Base-by-base conservation (phyloP, 2,329 filamentous ascomycete species). In the Ramichloridium luteum region DNA sequence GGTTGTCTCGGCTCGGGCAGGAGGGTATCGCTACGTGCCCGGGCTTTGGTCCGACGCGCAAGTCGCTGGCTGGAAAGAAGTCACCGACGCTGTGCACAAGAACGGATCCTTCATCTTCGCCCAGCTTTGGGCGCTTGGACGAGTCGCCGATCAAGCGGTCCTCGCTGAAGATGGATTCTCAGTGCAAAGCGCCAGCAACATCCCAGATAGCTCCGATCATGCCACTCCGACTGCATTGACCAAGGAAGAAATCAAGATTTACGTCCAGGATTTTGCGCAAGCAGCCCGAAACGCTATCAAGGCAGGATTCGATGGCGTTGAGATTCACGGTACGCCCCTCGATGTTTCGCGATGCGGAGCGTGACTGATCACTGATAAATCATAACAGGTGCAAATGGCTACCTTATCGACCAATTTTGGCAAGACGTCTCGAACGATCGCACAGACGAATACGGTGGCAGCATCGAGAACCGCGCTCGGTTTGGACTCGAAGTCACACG, bases 371-470 rank as follows among this genome's bases (percentile, higher is more conserved):
- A 11, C 11, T 10, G 22, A 25, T 36, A 25, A 30, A 16, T 15
- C 29, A 5, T n/a, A n/a, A 5, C 27, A 44, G 41, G 46, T 25
- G 51, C 45, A 10, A 48, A 46, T 32, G 44, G 49, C 9, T 82
- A 81, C 45, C 60, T 83, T 1, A 50, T 78, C 4, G 65, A 67
- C 34, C 65, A 76, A 42, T 83, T 81, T 50, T 56, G 79, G 18
- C 74, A 70, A 39, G 62, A 66, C 34, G 61, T 52, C 6, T 54
- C 56, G 45, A 75, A 76, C 50, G 54, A 57, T 16, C 61, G 72
- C 3, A 67, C 53, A 1, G 64, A 68, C 29, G 41, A 28, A 33
- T 65, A 51, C 47, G 64, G 51, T 5, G 64, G 64, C 4, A 57
- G 51, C 16, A 48, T 64, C n/a, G 57, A 60, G 51, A 64, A 67